phyloP scores from a whole-genome alignment of 73 alveolate genomes.

The Paramecium sonneborni region DNA sequence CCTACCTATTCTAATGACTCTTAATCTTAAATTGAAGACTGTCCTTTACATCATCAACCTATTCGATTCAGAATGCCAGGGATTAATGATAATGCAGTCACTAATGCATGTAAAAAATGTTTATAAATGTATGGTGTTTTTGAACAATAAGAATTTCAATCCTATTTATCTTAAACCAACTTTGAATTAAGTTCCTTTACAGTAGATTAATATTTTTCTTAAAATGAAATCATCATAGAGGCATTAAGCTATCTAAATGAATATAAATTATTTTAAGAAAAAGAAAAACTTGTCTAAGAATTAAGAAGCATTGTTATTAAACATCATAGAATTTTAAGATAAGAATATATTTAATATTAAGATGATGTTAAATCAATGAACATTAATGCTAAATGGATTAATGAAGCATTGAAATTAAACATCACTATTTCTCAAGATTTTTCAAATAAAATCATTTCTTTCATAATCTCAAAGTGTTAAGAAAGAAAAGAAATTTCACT shows the following conservation, averaged over 20 bases:
- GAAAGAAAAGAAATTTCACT: constrained; percentile 3
- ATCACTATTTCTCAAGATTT: neutral
- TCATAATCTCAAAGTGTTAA: neutral
- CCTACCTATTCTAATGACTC: neutral
- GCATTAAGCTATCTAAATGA: neutral
- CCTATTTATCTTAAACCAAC: neutral
- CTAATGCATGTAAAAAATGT: constrained; percentile 38
- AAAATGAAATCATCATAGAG: neutral
- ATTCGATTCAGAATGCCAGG: constrained; percentile 41
- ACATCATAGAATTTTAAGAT: neutral
- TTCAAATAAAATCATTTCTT: neutral
- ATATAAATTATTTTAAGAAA: neutral
- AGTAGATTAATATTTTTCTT: neutral
- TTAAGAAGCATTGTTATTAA: neutral
- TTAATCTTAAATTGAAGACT: neutral
- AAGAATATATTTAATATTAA: neutral
- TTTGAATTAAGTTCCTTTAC: neutral
- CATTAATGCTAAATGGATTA: constrained; percentile 43
- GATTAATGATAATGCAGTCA: neutral
- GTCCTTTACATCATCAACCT: constrained; percentile 34
- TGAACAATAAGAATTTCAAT: neutral
- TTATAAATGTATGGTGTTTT: constrained; percentile 7
- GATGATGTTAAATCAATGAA: constrained; percentile 16
- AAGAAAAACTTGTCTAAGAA: neutral
- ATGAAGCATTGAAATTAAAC: constrained; percentile 21